Conservation (phyloP, 2,329 filamentous ascomycete species). For the Phaeophleospora eucalypticola region DNA sequence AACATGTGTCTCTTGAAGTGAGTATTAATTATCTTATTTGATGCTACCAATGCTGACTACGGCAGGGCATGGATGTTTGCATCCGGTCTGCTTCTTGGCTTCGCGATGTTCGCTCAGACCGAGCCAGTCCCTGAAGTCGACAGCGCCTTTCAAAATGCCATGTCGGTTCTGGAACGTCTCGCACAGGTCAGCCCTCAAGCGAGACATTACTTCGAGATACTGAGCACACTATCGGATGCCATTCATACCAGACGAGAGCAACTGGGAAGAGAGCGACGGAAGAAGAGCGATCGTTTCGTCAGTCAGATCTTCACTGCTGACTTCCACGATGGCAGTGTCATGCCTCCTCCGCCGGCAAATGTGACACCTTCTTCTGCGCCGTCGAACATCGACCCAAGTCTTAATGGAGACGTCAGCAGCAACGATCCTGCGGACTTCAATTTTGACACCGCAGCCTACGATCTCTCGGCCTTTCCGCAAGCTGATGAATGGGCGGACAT, state of each 20-base stretch:
- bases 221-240: conserved; percentile 32
- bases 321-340: conserved; percentile 11
- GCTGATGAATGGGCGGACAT: conserved; percentile 10
- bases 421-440: conserved; percentile 1
- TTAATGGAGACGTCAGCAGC: background rate
- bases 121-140: conserved; percentile 45
- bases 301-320: conserved; percentile 21
- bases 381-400: conserved; percentile 3
- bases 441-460: conserved; percentile 6
- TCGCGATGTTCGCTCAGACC: conserved; percentile 52
- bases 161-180: conserved; percentile 48
- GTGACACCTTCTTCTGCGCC: conserved; percentile 2
- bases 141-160: conserved; percentile 49
- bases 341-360: background rate
- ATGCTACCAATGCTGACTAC: conserved; percentile 28
- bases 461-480: conserved; percentile 1
- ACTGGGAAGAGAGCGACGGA: conserved; percentile 15
- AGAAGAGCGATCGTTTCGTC: conserved; percentile 20
- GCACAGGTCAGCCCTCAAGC: conserved; percentile 53
- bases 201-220: conserved; percentile 55
- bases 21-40: conserved; percentile 19
- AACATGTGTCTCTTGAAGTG: conserved; percentile 61
- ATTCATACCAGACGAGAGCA: conserved; percentile 16
- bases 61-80: conserved; percentile 50
- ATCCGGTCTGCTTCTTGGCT: conserved; percentile 54